phyloP scores from a whole-genome alignment of 2,329 filamentous ascomycete species.

The Penicillium brasilianum region DNA sequence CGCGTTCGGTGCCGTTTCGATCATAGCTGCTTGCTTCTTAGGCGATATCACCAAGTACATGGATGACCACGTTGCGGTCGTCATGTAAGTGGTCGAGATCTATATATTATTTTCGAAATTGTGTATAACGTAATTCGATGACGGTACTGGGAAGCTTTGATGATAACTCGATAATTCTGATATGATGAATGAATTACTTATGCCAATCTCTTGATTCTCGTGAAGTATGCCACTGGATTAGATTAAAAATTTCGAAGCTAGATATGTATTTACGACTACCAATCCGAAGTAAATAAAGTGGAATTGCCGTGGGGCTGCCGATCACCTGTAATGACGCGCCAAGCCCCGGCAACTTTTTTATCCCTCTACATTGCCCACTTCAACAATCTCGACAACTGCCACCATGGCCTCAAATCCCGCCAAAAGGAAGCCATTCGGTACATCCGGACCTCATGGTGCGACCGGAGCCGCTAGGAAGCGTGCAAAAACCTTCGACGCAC shows the following conservation, averaged over 20 bases:
- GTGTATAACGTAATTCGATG: background rate
- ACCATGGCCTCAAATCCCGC: constrained; percentile 41
- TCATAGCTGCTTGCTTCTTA: constrained; percentile 63
- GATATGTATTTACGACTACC: too few species aligned
- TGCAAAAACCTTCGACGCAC: constrained; percentile 50
- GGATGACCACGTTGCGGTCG: constrained; percentile 63
- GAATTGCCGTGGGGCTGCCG: constrained; percentile 17
- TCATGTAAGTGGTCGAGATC: constrained; percentile 38
- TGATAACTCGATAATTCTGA: background rate
- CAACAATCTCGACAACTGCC: constrained; percentile 21
- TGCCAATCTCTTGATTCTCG: background rate
- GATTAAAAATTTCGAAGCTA: background rate
- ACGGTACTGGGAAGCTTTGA: background rate
- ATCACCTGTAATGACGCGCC: constrained; percentile 31
- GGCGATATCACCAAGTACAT: constrained; percentile 64
- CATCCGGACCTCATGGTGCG: constrained; percentile 27
- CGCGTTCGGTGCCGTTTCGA: constrained; percentile 62
- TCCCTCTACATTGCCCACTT: constrained; percentile 8
- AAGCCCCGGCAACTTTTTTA: constrained; percentile 31
- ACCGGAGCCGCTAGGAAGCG: constrained; percentile 47
- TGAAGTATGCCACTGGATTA: too few species aligned
- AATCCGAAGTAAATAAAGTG: background rate
- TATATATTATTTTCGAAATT: background rate
- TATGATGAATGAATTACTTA: background rate
- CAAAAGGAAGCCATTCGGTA: constrained; percentile 40